Base-by-base conservation (phyloP, 371 early-diverging fungal genomes). In the Rozella allomycis region DNA sequence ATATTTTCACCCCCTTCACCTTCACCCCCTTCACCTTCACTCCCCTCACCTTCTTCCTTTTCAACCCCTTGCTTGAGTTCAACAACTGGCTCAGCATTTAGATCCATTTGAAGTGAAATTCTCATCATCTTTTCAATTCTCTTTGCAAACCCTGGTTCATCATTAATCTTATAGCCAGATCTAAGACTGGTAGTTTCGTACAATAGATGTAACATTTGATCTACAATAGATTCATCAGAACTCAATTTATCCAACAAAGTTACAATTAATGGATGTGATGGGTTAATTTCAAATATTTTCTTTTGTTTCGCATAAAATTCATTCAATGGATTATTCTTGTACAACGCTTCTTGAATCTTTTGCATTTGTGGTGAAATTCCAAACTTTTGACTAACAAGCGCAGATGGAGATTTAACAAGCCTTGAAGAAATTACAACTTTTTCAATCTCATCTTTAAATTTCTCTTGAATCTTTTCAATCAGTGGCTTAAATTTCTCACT, bases 281-380 rank as follows among this genome's bases (percentile, higher is more conserved):
- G 82, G 46, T 87, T 87, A 47, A 87, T 72, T 41, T 84, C 83
- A 13, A 87, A 48, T 13, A 69, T 65, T 60, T 77, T 76, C 57
- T 80, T 81, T 38, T 57, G 54, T 34, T 48, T 56, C 30, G 49
- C 31, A 38, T 64, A 67, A 52, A 67, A 67, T 12, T 52, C 43
- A 23, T 54, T 49, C 51, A 74, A 56, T 34, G 43, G 41, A 38
- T 38, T 26, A 20, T 75, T 68, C 39, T 66, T 62, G 36, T 58
- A 48, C 38, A 76, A 11, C 71, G 60, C 31, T 55, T 69, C 69
- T 84, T 72, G 26, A 87, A 47, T 26, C 67, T 57, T 44, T 87
- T 80, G n/a, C 74, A 82, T 81, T 43, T 74, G 66, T 20, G 75
- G 77, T n/a, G 78, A 67, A 41, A 74, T 54, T 10, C 83, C 85